Conservation (phyloP, 768 basidiomycete genomes). For the Boletus tylopilopsis region DNA sequence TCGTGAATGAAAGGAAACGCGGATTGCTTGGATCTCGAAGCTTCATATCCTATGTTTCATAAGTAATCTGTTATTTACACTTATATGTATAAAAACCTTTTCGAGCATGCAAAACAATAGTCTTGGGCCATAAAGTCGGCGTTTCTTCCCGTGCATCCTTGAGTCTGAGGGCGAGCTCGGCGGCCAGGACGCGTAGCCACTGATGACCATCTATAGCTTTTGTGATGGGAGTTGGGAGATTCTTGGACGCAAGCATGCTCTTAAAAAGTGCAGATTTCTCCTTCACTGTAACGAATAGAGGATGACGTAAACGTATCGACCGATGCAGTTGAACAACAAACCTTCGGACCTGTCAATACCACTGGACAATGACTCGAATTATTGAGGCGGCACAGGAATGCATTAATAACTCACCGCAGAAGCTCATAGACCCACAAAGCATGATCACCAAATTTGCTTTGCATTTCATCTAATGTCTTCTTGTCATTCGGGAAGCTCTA, state of each 20-base stretch:
- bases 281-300: constrained; percentile 56
- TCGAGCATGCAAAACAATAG: constrained; percentile 73
- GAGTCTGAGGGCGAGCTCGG: constrained; percentile 83
- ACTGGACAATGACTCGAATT: constrained; percentile 33
- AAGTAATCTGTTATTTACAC: background rate
- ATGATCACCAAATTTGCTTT: constrained; percentile 74
- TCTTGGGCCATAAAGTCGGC: constrained; percentile 88
- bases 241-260: constrained; percentile 97
- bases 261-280: constrained; percentile 78
- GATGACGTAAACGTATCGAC: background rate
- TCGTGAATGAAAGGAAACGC: constrained; percentile 82
- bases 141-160: constrained; percentile 72
- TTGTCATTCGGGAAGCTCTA: constrained; percentile 4
- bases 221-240: constrained; percentile 75
- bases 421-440: constrained; percentile 93
- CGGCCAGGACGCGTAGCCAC: constrained; percentile 90
- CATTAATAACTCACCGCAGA: constrained; percentile 53
- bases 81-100: constrained; percentile 49
- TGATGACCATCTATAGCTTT: constrained; percentile 74
- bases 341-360: constrained; percentile 91
- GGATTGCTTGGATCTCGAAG: constrained; percentile 74
- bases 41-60: constrained; percentile 54
- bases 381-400: background rate
- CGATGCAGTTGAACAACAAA: constrained; percentile 21
- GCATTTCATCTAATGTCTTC: constrained; percentile 59